phyloP scores from a whole-genome alignment of 805 yeast genomes.

The Candida easanensis region DNA sequence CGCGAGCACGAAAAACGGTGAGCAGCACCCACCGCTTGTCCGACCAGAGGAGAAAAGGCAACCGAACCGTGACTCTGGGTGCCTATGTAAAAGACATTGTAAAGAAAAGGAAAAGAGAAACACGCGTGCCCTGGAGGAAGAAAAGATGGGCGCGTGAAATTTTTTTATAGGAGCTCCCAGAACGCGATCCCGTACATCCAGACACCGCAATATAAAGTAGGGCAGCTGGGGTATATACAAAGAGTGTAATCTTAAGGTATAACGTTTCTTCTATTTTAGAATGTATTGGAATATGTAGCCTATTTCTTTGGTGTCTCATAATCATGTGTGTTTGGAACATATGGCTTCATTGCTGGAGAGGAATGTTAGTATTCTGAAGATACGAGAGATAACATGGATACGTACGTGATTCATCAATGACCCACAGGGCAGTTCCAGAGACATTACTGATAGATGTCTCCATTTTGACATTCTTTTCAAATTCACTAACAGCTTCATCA shows the following conservation, averaged over 20 bases:
- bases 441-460: conserved; percentile 55
- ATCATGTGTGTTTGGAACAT: conserved; percentile 59
- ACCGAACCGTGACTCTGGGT: conserved; percentile 64
- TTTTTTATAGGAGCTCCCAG: conserved; percentile 10
- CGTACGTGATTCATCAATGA: conserved; percentile 45
- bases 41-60: conserved; percentile 31
- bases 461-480: conserved; percentile 56
- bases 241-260: no score
- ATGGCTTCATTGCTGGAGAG: conserved; percentile 38
- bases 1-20: conserved; percentile 80
- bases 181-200: conserved; percentile 4
- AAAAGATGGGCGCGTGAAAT: conserved; percentile 1
- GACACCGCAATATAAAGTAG: conserved; percentile 8
- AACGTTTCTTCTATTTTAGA: no score
- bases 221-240: background rate
- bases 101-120: conserved; percentile 9
- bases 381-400: background rate
- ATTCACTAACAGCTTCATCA: conserved; percentile 50
- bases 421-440: conserved; percentile 56
- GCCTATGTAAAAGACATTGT: conserved; percentile 48
- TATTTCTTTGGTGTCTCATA: conserved; percentile 37
- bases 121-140: no score
- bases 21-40: conserved; percentile 22
- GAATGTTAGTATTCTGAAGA: background rate
- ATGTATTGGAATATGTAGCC: no score